Percentiles rank a stretch among this genome's conserved stretches.
Evolutionary conservation across 2,329 filamentous ascomycete species (phyloP).

Genomic region (Trichoderma polysporum): DNA sequence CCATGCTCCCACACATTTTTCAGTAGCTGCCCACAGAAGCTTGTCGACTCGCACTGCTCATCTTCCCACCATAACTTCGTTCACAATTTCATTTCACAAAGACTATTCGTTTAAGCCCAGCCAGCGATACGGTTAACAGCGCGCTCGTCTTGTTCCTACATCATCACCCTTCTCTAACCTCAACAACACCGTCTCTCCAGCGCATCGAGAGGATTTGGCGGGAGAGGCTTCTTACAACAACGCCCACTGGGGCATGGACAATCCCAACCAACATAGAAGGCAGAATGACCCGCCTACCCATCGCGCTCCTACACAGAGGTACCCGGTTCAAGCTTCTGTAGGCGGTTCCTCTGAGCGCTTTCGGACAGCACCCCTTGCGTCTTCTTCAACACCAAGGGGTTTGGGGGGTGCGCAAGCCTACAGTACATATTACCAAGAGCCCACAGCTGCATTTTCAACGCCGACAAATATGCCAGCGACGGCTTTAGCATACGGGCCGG

Average conservation of each 20-base stretch:
- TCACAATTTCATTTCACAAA: not conserved
- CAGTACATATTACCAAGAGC: slow-evolving; percentile 59
- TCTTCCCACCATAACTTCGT: not conserved
- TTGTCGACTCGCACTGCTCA: slow-evolving; percentile 1
- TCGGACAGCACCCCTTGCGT: slow-evolving; percentile 50
- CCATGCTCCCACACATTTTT: slow-evolving; percentile 1
- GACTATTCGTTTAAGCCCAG: not conserved
- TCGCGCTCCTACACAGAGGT: slow-evolving; percentile 56
- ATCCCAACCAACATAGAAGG: slow-evolving; percentile 20
- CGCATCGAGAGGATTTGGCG: slow-evolving; percentile 12
- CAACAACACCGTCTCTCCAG: slow-evolving; percentile 5
- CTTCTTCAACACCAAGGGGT: slow-evolving; percentile 47
- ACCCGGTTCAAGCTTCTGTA: slow-evolving; percentile 49
- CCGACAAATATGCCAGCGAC: slow-evolving; percentile 56
- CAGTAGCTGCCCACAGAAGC: slow-evolving; percentile 1
- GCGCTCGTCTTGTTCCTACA: not conserved
- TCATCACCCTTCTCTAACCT: not conserved
- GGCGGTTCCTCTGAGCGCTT: slow-evolving; percentile 42
- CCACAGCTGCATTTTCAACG: slow-evolving; percentile 51
- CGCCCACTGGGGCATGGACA: slow-evolving; percentile 22
- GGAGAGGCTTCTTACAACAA: slow-evolving; percentile 1
- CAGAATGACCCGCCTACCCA: slow-evolving; percentile 50
- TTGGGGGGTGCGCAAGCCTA: slow-evolving; percentile 59
- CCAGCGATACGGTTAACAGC: not conserved
- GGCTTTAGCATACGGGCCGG: slow-evolving; percentile 59